Conservation (phyloP, 768 basidiomycete genomes). For the Gloeopeniophorella convolvens region DNA sequence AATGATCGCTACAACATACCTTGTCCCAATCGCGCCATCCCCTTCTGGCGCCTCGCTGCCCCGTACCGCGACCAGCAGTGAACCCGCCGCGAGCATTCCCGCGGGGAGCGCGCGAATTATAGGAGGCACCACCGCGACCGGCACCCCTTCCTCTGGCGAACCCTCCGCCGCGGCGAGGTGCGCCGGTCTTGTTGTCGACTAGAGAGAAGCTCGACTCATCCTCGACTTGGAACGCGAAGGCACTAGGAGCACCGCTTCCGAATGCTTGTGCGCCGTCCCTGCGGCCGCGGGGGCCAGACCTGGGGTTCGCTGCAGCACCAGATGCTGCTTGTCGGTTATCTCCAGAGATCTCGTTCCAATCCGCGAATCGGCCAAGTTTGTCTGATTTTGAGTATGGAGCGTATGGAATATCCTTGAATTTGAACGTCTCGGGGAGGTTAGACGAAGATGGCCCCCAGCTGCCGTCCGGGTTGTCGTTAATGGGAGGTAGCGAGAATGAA, state of each 20-base stretch:
- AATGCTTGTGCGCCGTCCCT: constrained; percentile 80
- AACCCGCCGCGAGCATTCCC: constrained; percentile 37
- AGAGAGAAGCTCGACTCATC: constrained; percentile 96
- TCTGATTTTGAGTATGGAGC: constrained; percentile 98
- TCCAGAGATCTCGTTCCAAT: constrained; percentile 83
- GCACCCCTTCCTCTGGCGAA: constrained; percentile 49
- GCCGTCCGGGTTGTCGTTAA: constrained; percentile 88
- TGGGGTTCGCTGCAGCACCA: constrained; percentile 38
- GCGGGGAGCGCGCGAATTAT: constrained; percentile 38
- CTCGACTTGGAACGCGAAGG: constrained; percentile 95
- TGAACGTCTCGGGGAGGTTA: constrained; percentile 84
- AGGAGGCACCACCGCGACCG: constrained; percentile 32
- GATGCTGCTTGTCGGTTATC: constrained; percentile 54
- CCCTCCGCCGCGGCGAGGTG: constrained; percentile 62
- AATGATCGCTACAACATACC: constrained; percentile 41
- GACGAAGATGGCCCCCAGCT: constrained; percentile 87
- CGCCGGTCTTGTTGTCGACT: constrained; percentile 79
- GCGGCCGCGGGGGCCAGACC: constrained; percentile 46
- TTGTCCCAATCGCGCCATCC: constrained; percentile 97
- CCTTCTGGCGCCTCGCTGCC: constrained; percentile 52
- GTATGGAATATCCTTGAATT: constrained; percentile 98
- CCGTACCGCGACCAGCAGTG: constrained; percentile 38
- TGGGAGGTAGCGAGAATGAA: constrained; percentile 80
- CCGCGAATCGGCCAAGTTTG: constrained; percentile 94
- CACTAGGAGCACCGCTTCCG: constrained; percentile 83